These are phyloP conservation scores for Sporothrix euskadiensis DNA, from an alignment of 2,329 filamentous ascomycete genomes.

Conservation along the genomic window DNA sequence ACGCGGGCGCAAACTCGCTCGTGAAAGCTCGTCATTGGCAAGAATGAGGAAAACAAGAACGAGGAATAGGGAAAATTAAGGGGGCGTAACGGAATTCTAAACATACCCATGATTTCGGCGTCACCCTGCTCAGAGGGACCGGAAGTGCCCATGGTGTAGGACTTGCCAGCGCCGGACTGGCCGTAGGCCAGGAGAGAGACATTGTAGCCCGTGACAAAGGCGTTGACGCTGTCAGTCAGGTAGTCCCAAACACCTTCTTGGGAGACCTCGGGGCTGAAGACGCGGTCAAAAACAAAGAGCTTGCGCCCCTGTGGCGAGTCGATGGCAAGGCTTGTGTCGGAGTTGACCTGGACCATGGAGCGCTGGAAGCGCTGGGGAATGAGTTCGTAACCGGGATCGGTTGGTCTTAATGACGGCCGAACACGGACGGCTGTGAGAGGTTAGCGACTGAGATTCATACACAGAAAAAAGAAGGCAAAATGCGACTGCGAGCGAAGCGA, in stretches of 20 bases:
- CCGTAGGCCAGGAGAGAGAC: slow-evolving; percentile 96
- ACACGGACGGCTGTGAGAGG: slow-evolving; percentile 75
- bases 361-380: slow-evolving; percentile 94
- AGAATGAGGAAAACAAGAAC: not conserved
- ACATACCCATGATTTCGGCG: slow-evolving; percentile 72
- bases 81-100: not conserved
- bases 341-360: slow-evolving; percentile 86
- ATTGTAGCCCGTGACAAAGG: slow-evolving; percentile 96
- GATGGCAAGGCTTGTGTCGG: slow-evolving; percentile 80
- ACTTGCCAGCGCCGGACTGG: slow-evolving; percentile 96
- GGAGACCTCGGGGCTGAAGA: slow-evolving; percentile 78
- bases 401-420: slow-evolving; percentile 77
- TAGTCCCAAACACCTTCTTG: slow-evolving; percentile 97
- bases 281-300: slow-evolving; percentile 93
- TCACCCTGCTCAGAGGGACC: slow-evolving; percentile 76
- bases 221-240: slow-evolving; percentile 80
- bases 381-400: slow-evolving; percentile 89
- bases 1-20: not conserved
- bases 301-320: slow-evolving; percentile 92
- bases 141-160: slow-evolving; percentile 97
- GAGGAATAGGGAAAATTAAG: not conserved
- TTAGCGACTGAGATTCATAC: slow-evolving; percentile 14
- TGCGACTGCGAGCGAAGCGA: slow-evolving; percentile 25
- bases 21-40: not conserved
- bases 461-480: not conserved